phyloP scores from a whole-genome alignment of 2,329 filamentous ascomycete species.

The Pestalotiopsis sp. region DNA sequence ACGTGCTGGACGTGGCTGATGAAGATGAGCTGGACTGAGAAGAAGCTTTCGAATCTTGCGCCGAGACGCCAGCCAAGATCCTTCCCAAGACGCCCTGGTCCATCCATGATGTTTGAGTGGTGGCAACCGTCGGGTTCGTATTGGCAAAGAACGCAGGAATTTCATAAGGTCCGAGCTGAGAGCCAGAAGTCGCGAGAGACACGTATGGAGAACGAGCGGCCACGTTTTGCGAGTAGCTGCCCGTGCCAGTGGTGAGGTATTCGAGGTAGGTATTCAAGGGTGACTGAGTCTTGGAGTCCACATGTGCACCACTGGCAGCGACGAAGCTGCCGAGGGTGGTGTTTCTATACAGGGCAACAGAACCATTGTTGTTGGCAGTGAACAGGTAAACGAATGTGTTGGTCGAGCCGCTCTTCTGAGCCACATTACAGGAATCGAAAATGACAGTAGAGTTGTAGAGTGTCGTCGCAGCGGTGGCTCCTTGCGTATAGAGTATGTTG shows the following conservation, averaged over 20 bases:
- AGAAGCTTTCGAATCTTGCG: not conserved
- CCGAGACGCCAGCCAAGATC: slow-evolving; percentile 26
- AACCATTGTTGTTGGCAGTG: slow-evolving; percentile 41
- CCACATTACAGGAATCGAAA: slow-evolving; percentile 41
- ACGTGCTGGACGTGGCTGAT: slow-evolving; percentile 8
- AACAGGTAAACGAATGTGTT: slow-evolving; percentile 45
- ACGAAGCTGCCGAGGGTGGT: slow-evolving; percentile 40
- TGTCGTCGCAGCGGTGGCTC: slow-evolving; percentile 22
- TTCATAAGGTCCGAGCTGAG: slow-evolving; percentile 37
- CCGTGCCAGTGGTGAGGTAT: slow-evolving; percentile 42
- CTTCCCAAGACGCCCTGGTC: slow-evolving; percentile 35
- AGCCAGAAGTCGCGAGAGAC: slow-evolving; percentile 31
- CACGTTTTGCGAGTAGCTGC: slow-evolving; percentile 40
- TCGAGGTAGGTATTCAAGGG: slow-evolving; percentile 41
- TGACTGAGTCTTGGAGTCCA: slow-evolving; percentile 34
- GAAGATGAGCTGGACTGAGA: slow-evolving; percentile 20
- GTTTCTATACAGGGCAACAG: slow-evolving; percentile 43
- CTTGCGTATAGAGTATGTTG: slow-evolving; percentile 42
- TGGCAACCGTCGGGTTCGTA: slow-evolving; percentile 35
- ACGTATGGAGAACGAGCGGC: slow-evolving; percentile 37
- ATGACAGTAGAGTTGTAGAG: slow-evolving; percentile 43
- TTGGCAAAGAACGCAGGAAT: slow-evolving; percentile 38
- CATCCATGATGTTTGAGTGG: slow-evolving; percentile 38
- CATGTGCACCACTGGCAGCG: slow-evolving; percentile 35
- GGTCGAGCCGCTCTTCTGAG: slow-evolving; percentile 33